Conservation (phyloP, 176 grass and related monocot genomes). For the Secale cereale region DNA sequence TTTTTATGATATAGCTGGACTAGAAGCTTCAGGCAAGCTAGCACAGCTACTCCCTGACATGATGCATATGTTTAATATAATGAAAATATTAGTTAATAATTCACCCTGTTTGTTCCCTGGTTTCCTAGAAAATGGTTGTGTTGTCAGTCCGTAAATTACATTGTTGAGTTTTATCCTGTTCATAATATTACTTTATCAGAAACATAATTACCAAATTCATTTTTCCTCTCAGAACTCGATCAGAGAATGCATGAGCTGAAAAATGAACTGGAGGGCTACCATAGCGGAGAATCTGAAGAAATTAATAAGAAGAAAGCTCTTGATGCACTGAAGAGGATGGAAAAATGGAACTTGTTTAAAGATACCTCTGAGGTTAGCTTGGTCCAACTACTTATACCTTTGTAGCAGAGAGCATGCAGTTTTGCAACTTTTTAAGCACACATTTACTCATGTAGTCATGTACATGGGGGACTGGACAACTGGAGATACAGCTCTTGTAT, state of each 20-base stretch:
- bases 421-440: not conserved
- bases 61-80: not conserved
- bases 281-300: constrained; percentile 78
- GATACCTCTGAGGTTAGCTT: constrained; percentile 49
- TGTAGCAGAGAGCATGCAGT: not conserved
- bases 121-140: not conserved
- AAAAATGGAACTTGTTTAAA: constrained; percentile 94
- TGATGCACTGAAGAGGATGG: constrained; percentile 89
- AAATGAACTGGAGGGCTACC: constrained; percentile 73
- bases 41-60: no score
- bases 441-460: not conserved
- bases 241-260: constrained; percentile 94
- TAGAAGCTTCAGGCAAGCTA: not conserved
- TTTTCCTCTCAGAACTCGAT: constrained; percentile 66
- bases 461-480: not conserved
- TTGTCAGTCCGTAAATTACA: not conserved
- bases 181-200: not conserved
- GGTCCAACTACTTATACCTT: not conserved
- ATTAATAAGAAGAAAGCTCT: constrained; percentile 85
- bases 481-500: not conserved
- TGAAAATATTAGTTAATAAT: not conserved
- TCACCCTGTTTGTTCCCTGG: not conserved
- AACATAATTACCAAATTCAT: not conserved
- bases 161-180: not conserved
- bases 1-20: not conserved